phyloP scores from a whole-genome alignment of 352 stramenopile genomes.

The Phytophthora europaea region DNA sequence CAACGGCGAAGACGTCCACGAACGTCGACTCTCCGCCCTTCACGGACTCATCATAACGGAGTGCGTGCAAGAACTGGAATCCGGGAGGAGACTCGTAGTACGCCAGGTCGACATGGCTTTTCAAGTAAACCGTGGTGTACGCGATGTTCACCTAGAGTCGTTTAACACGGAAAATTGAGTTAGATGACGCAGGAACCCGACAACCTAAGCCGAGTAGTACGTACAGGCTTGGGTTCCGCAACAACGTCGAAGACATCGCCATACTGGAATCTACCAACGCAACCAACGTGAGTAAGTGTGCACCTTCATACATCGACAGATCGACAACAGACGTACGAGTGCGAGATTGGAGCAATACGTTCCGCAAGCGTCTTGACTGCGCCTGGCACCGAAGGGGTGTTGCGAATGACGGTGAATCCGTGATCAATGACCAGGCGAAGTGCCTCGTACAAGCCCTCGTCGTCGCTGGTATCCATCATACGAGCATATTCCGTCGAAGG shows the following conservation, averaged over 20 bases:
- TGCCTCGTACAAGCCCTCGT: slow-evolving; percentile 73
- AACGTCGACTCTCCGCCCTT: slow-evolving; percentile 88
- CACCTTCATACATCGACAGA: neutral
- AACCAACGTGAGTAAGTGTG: neutral
- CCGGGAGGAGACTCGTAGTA: slow-evolving; percentile 98
- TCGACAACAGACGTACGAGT: slow-evolving; percentile 66
- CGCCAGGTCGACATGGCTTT: slow-evolving; percentile 95
- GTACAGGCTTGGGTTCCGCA: slow-evolving; percentile 81
- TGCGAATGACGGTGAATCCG: slow-evolving; percentile 77
- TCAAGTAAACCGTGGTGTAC: slow-evolving; percentile 92
- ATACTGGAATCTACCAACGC: slow-evolving; percentile 73
- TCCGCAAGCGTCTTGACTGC: slow-evolving; percentile 83
- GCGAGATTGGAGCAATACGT: slow-evolving; percentile 82
- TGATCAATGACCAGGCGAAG: slow-evolving; percentile 78
- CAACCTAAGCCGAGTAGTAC: slow-evolving; percentile 1
- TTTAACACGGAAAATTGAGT: neutral
- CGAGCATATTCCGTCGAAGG: slow-evolving; percentile 64
- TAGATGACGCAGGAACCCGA: neutral
- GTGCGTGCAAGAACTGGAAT: slow-evolving; percentile 95
- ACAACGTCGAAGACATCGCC: slow-evolving; percentile 90
- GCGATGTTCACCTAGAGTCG: slow-evolving; percentile 93
- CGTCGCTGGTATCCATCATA: slow-evolving; percentile 75
- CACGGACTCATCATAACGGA: slow-evolving; percentile 89
- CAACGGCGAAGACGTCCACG: slow-evolving; percentile 85
- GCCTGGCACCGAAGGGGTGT: slow-evolving; percentile 64